Evolutionary conservation across 148 eudicot genomes (phyloP), one percentile per base, ranked within the genome.

Genomic region (Arctostaphylos glauca): DNA sequence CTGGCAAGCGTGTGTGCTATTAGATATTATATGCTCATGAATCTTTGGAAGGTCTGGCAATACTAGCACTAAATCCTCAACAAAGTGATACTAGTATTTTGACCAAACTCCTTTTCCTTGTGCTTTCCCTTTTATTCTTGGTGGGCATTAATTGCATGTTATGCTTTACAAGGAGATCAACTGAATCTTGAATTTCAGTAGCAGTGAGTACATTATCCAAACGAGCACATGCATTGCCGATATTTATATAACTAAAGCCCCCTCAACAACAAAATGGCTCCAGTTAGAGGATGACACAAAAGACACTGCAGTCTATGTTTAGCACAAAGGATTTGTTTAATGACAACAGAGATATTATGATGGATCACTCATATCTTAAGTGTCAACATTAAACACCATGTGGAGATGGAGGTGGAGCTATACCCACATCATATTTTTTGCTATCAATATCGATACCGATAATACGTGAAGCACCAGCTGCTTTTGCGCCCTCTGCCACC

Each of bases 401-500:
- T 38, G 44, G 54, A 5, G 49, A 50, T 21, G 21, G 74, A 60
- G 64, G 58, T 71, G 82, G 62, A 46, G 76, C 48, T 5, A 55
- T 90, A 92, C 98, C 99, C 76, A 43, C 85, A 52, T 96, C 99
- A 89, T 83, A 96, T 88, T 96, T 96, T 73, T 88, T 96, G 88
- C 85, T 90, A 87, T 96, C 99, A 72, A 97, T 92, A 82, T 97
- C 99, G n/a, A 97, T 80, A 38, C 99, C 99, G 81, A 97, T 97
- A 80, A 97, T 88, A 68, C 98, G 91, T 47, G 97, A 85, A 80
- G 98, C 99, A 73, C 99, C 97, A 86, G 97, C 91, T 82, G 96
- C 23, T 84, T 94, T 93, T 67, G 98, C 98, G 78, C 97, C 98
- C 89, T 97, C 99, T 18, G 98, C 99, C 87, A 94, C 99, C 99